Percentiles rank a stretch among this genome's conserved stretches.
Conservation (phyloP, 495 filamentous ascomycete genomes). For the Aspergillus indologenus region DNA sequence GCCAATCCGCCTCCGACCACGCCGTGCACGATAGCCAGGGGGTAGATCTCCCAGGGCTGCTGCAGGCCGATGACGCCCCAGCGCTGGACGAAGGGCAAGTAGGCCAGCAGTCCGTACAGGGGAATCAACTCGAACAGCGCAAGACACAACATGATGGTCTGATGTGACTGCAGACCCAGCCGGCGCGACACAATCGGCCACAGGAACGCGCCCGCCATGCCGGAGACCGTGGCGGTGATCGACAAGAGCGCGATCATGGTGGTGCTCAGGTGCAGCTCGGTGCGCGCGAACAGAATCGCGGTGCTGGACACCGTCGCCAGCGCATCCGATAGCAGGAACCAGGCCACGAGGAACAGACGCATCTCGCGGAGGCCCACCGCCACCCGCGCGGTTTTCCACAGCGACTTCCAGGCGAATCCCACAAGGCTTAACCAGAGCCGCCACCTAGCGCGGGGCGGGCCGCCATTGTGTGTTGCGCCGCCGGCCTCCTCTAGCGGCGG, state of each 20-base stretch:
- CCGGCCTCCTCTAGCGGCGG: constrained; percentile 54
- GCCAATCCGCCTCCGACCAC: constrained; percentile 80
- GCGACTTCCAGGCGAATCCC: constrained; percentile 73
- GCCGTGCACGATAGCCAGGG: constrained; percentile 77
- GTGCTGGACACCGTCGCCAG: constrained; percentile 88
- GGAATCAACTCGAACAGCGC: constrained; percentile 83
- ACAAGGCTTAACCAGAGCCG: constrained; percentile 52
- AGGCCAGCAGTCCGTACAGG: constrained; percentile 79
- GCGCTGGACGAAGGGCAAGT: constrained; percentile 67
- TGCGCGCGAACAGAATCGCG: constrained; percentile 90
- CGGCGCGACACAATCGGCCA: constrained; percentile 70
- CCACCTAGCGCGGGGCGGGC: constrained; percentile 21
- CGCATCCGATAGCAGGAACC: constrained; percentile 86
- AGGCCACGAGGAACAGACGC: constrained; percentile 75
- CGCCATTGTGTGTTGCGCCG: not conserved
- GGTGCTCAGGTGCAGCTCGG: constrained; percentile 74
- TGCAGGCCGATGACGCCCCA: constrained; percentile 79
- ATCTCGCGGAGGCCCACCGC: constrained; percentile 74
- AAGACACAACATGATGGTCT: constrained; percentile 81
- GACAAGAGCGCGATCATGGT: constrained; percentile 75
- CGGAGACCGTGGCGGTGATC: constrained; percentile 74
- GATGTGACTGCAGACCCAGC: constrained; percentile 61
- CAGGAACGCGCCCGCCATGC: constrained; percentile 77
- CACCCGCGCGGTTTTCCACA: constrained; percentile 73
- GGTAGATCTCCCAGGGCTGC: constrained; percentile 89